These are phyloP conservation scores for Citeromyces nyonsensis DNA, from an alignment of 805 yeast genomes.

Conservation along the genomic window DNA sequence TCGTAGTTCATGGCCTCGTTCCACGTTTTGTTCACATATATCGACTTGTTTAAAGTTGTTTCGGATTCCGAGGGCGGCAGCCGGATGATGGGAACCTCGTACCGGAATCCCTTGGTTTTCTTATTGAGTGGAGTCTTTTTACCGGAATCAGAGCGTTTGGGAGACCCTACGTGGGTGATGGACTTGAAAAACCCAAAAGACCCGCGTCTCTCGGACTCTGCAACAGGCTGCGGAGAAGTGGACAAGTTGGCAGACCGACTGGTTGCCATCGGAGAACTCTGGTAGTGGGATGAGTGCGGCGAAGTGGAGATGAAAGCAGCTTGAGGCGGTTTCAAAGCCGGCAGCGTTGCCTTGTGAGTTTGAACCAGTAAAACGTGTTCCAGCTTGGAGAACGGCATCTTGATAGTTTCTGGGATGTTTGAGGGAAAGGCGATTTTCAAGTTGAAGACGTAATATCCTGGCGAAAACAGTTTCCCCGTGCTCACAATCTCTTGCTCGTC, in stretches of 20 bases:
- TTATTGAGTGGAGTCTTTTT: not conserved
- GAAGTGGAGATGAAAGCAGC: slow-evolving; percentile 18
- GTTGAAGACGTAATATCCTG: slow-evolving; percentile 60
- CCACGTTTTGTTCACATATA: slow-evolving; percentile 67
- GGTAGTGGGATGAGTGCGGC: slow-evolving; percentile 7
- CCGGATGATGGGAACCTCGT: slow-evolving; percentile 30
- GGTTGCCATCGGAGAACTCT: slow-evolving; percentile 8
- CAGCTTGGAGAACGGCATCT: slow-evolving; percentile 32
- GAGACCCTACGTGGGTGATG: not conserved
- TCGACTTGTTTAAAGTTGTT: slow-evolving; percentile 52
- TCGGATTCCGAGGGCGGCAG: slow-evolving; percentile 43
- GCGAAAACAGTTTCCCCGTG: slow-evolving; percentile 16
- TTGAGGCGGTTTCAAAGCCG: slow-evolving; percentile 14
- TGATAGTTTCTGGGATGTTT: slow-evolving; percentile 45
- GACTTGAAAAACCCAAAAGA: not conserved
- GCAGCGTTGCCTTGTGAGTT: slow-evolving; percentile 16
- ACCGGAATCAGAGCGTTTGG: not conserved
- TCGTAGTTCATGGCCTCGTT: slow-evolving; percentile 56
- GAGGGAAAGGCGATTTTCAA: slow-evolving; percentile 49
- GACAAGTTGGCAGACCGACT: slow-evolving; percentile 7
- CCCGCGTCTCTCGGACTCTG: not conserved
- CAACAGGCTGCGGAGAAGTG: slow-evolving; percentile 5
- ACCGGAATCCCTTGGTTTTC: slow-evolving; percentile 10
- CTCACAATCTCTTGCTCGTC: not conserved
- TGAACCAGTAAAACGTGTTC: slow-evolving; percentile 24